Evolutionary conservation across 441 rosid genomes (phyloP), one percentile per base, ranked within the genome.

Genomic region (Syzygium syzygioides): DNA sequence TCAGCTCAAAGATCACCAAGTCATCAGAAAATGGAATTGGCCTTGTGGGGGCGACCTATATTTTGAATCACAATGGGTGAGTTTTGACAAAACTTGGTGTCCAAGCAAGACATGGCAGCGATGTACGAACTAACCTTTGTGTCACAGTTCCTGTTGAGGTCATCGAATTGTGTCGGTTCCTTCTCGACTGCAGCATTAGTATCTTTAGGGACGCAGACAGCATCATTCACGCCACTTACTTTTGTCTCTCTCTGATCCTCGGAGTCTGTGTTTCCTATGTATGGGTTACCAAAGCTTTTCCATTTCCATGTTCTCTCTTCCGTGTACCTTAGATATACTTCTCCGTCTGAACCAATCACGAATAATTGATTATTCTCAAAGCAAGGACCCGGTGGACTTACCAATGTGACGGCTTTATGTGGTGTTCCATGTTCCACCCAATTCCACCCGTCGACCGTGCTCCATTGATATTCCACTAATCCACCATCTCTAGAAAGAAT

Each of bases 391-490:
- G 96, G 96, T 26, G 97, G 88, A 86, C 95, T 90, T 79, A 93
- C 90, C 89, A 96, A 87, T 86, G 91, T 87, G 52, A 96, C 95
- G 30, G 92, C 95, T 91, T 88, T 94, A 68, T 89, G 88, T 10
- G 97, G 97, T 18, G 94, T 93, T 56, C 97, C 97, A 11, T 96
- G 97, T 88, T 95, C 97, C 84, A 94, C 91, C 97, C 97, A 96
- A 86, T 90, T 94, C 98, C 98, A 94, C 79, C 97, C 97, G 45
- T 94, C 95, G 87, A 90, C 92, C 3, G 89, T 10, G 79, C 92
- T 95, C 98, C 98, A 96, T 25, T 94, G 92, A 86, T 96, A 95
- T 90, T 96, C 96, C 79, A 96, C 93, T 45, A 96, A 92, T 86
- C 96, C 94, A 53, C 96, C 95, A 48, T 93, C 94, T 89, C 89